Evolutionary conservation across 148 eudicot genomes (phyloP).

Genomic region (Agrostemma githago): DNA sequence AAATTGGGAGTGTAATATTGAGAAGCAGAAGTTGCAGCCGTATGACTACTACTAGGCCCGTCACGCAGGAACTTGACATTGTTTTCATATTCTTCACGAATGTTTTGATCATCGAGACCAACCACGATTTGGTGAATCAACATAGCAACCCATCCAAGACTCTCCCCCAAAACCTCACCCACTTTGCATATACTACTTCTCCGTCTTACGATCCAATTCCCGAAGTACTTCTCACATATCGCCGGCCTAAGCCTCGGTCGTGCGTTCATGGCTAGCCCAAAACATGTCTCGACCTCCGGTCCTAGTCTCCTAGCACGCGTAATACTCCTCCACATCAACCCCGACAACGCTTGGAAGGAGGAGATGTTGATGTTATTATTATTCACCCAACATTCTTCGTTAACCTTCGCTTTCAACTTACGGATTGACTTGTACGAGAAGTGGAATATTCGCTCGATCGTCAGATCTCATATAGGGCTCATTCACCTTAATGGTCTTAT

Average conservation of each 20-base stretch:
- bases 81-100: background rate
- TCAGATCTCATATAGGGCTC: too few relatives aligned
- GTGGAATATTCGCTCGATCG: background rate
- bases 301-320: slow-evolving; percentile 48
- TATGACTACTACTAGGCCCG: slow-evolving; percentile 30
- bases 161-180: slow-evolving; percentile 43
- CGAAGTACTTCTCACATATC: slow-evolving; percentile 45
- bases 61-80: background rate
- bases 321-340: slow-evolving; percentile 70
- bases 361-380: slow-evolving; percentile 56
- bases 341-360: slow-evolving; percentile 66
- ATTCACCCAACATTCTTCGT: background rate
- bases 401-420: background rate
- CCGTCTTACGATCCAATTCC: slow-evolving; percentile 46
- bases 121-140: slow-evolving; percentile 32
- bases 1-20: slow-evolving; percentile 38
- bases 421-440: background rate
- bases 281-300: slow-evolving; percentile 39
- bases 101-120: slow-evolving; percentile 29
- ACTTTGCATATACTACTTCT: background rate
- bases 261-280: slow-evolving; percentile 51
- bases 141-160: slow-evolving; percentile 47
- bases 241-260: slow-evolving; percentile 52
- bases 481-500: background rate
- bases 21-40: too few relatives aligned